A percentile compares a stretch with the other conserved stretches of the same genome.
Evolutionary conservation across 2,329 filamentous ascomycete genomes (phyloP).

Genomic region (Helotiales sp.): DNA sequence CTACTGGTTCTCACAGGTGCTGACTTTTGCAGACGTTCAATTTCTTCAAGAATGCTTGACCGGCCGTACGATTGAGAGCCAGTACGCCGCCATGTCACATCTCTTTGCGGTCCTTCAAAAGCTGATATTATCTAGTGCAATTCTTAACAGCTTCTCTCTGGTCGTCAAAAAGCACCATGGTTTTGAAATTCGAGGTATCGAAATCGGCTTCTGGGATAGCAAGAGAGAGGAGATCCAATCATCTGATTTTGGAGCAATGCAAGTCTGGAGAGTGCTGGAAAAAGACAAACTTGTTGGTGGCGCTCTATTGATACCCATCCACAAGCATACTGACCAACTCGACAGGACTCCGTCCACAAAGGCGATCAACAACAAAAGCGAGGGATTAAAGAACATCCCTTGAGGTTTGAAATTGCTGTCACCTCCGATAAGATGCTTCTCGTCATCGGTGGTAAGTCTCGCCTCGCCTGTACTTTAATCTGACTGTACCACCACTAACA

Average conservation of each 20-base stretch:
- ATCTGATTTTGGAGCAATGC: not conserved
- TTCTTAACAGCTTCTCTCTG: not conserved
- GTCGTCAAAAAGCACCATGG: conserved; percentile 4
- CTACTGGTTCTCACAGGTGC: not conserved
- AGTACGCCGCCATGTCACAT: not conserved
- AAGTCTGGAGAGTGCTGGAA: conserved; percentile 10
- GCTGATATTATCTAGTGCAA: not conserved
- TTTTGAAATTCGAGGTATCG: not conserved
- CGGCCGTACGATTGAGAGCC: conserved; percentile 1
- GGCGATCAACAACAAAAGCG: not conserved
- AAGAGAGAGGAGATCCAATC: conserved; percentile 2
- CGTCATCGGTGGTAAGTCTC: conserved; percentile 9
- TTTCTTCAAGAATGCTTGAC: conserved; percentile 3
- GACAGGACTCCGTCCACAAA: not conserved
- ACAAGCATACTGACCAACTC: not conserved
- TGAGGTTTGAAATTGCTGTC: conserved; percentile 7
- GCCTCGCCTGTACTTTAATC: not conserved
- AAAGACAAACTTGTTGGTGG: conserved; percentile 10
- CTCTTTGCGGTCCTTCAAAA: not conserved
- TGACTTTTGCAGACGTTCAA: conserved; percentile 3
- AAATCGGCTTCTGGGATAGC: conserved; percentile 5
- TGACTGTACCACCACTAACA: conserved; percentile 2
- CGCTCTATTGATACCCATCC: not conserved
- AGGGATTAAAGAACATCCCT: conserved; percentile 10
- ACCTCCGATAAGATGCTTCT: conserved; percentile 6